Conservation (phyloP, 148 eudicot species). For the Camellia lanceoleosa region DNA sequence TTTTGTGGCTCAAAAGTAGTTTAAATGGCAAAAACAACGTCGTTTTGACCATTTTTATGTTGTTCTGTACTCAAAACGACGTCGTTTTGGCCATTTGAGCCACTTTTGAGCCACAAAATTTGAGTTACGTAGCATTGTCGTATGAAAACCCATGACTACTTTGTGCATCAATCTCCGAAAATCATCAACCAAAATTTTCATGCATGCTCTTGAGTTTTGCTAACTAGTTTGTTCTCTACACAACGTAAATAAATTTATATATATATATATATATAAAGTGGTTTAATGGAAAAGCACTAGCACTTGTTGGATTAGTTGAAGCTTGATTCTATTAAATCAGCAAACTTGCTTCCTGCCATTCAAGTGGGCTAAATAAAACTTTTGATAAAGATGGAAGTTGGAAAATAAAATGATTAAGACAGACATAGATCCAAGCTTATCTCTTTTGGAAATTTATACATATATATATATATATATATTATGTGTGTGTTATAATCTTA, state of each 20-base stretch:
- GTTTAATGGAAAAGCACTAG: background rate
- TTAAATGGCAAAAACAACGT: too few relatives aligned
- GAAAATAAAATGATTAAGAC: slow-evolving; percentile 8
- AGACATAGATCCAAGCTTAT: background rate
- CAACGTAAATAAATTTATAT: too few relatives aligned
- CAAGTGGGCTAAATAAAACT: background rate
- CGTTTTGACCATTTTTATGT: too few relatives aligned
- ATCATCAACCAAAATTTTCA: background rate
- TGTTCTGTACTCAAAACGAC: too few relatives aligned
- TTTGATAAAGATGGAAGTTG: background rate
- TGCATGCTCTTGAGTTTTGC: background rate
- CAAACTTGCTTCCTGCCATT: background rate
- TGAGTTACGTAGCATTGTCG: too few relatives aligned
- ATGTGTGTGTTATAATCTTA: too few relatives aligned
- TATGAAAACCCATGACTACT: too few relatives aligned
- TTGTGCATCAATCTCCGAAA: too few relatives aligned
- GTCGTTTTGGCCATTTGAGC: too few relatives aligned
- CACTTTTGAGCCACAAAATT: too few relatives aligned
- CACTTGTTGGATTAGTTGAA: background rate
- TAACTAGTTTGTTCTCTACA: background rate
- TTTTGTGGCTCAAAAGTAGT: too few relatives aligned
- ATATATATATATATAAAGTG: background rate
- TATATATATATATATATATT: background rate
- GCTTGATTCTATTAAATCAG: background rate
- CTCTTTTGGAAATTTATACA: background rate